Base-by-base conservation (phyloP, 495 filamentous ascomycete species). In the Monascus purpureus region DNA sequence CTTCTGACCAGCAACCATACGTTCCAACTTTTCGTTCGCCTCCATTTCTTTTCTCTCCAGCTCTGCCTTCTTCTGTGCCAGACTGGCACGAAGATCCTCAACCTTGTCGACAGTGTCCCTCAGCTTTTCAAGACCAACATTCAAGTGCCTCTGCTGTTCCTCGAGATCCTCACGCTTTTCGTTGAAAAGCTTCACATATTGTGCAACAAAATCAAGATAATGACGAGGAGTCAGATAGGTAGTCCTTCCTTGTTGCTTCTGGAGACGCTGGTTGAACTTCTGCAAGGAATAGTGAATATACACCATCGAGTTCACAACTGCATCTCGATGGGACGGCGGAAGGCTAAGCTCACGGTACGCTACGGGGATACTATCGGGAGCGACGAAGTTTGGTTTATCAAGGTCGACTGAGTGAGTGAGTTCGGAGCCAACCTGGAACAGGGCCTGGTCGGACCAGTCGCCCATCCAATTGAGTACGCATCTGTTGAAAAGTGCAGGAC, bases 401-500 rank as follows among this genome's bases (percentile, higher is more conserved):
- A 99, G 69, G 54, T 99, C 90, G 28, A 96, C 75, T 6, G 86
- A 88, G 41, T 93, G 84, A 2, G 92, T 99, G 31, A 99, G 68
- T 55, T 99, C 90, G 29, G 82, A 81, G 14, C 80, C 90, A 35
- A 99, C 92, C 57, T 96, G 92, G 78, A 92, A 99, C 24, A 99
- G 74, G 14, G 90, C 92, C 53, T 96, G 92, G 52, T 96, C 90
- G 6, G 90, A 96, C 90, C 90, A 99, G 60, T 99, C 90, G 29
- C 90, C 90, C 53, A 96, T 94, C 90, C 90, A 99, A 60, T 99
- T 99, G 33, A 99, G 75, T 26, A 99, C 90, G 48, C 90, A 99
- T 63, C 90, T 76, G 59, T 99, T 99, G 75, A 99, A 99, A 42
- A 99, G 57, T 17, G 90, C 90, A 25, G 90, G 90, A 65, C 83